Evolutionary conservation across 441 rosid genomes (phyloP), one percentile per base, ranked within the genome.

Genomic region (Brassica balearica): DNA sequence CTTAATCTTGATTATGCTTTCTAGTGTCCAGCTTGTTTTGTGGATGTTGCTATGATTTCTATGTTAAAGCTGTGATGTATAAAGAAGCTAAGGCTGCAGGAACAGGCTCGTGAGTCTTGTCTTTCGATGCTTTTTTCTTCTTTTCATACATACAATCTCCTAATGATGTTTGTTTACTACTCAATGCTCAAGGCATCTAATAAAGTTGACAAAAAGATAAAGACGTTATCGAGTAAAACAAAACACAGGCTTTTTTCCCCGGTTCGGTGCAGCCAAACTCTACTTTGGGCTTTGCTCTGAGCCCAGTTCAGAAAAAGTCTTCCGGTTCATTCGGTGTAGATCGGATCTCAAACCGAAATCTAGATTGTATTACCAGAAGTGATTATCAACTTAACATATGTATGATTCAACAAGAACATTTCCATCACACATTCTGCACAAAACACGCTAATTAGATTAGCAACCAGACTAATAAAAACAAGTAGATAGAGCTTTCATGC

Each of bases 11-110:
- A 23, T 23, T 23, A 23, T 23, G 27, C 27, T 23, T 23, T 23
- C 27, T 23, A 0, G 27, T 23, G 27, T 23, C 27, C 27, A 23
- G 27, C 27, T 23, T 23, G 27, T 23, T 23, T 23, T 23, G 27
- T 23, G 27, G 27, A 23, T 91, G 90, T 78, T 90, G 93, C 89
- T 91, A 88, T 84, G 95, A 91, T 79, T 89, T 90, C 72, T 91
- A 87, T 77, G 96, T 84, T 76, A 88, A 56, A 84, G 88, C 92
- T 27, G 73, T 70, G 2, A 88, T 85, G 91, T 82, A 91, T 77
- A 90, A 89, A 87, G 92, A 87, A 85, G 90, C 89, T 70, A 75
- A 91, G 81, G 82, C 61, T 73, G 79, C 62, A 64, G 22, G 59
- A 17, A 69, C 65, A 63, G 69, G 78, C 75, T 74, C 78, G 14